Base-by-base conservation (phyloP, 2,329 filamentous ascomycete species). In the Colletotrichum acutatum region DNA sequence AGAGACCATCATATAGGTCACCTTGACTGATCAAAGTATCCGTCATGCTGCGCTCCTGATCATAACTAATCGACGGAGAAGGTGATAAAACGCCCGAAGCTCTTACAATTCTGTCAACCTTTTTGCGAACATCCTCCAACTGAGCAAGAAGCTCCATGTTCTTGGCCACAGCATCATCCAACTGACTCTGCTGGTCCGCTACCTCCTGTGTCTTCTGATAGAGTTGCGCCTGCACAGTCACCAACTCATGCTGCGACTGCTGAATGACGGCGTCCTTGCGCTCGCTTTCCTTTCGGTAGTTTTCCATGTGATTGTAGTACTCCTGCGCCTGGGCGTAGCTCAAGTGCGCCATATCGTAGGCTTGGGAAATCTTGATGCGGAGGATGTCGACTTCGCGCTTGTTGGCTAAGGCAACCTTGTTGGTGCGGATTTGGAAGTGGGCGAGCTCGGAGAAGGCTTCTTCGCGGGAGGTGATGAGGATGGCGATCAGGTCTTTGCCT, bases 1-100 rank as follows among this genome's bases (percentile, higher is more conserved):
- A n/a, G 8, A 49, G 19, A 49, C 19, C 19, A 9, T 1, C 42
- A 5, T 22, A 7, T 7, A n/a, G 1, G 16, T 49, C 42, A 7
- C 19, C n/a, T 49, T 11, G 0, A 2, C n/a, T 9, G 42, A 49
- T 8, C 14, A 2, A 11, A n/a, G 0, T 0, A 9, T n/a, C 0
- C 16, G 16, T 19, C 37, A 42, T 42, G 37, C 16, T 42, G 5
- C 6, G 5, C 37, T 42, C 37, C 16, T 14, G 37, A 42, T 42
- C 37, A 14, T 42, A 42, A 6, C 7, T 14, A 2, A 19, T 42
- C 5, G 37, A 42, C 7, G 6, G 14, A 42, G 37, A 16, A 42
- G 37, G 16, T 0, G 42, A 49, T 8, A 9, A 19, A 49, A 22
- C 42, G 2, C 1, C 42, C 16, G 42, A n/a, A 8, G 42, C 8